Percentiles rank a stretch among this genome's conserved stretches.
These are phyloP conservation scores for Lactarius trivialis DNA, from an alignment of 768 basidiomycete genomes.

Conservation along the genomic window DNA sequence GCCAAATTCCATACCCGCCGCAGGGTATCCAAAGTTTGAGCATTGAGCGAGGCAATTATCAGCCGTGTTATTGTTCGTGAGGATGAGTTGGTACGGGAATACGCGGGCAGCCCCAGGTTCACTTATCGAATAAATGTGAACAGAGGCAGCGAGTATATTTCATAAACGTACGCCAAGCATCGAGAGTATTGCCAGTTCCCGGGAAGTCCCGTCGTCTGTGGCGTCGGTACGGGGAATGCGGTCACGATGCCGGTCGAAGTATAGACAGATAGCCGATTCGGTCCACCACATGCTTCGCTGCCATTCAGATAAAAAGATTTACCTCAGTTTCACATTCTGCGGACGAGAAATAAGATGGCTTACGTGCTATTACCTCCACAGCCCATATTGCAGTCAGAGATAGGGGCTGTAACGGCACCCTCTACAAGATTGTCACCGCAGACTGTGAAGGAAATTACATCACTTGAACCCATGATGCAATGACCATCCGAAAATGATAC, in stretches of 20 bases:
- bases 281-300: conserved; percentile 68
- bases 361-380: conserved; percentile 66
- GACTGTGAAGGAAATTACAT: conserved; percentile 35
- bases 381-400: conserved; percentile 59
- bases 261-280: conserved; percentile 67
- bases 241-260: conserved; percentile 45
- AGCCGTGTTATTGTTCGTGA: conserved; percentile 56
- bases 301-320: conserved; percentile 3
- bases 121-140: conserved; percentile 29
- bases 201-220: conserved; percentile 52
- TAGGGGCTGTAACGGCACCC: conserved; percentile 47
- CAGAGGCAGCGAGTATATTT: neutral
- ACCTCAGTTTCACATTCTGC: neutral
- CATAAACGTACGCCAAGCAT: conserved; percentile 49
- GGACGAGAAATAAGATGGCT: conserved; percentile 24
- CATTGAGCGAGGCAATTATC: conserved; percentile 62
- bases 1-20: conserved; percentile 62
- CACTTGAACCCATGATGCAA: neutral
- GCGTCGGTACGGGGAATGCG: conserved; percentile 50
- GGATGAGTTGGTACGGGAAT: conserved; percentile 56
- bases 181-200: conserved; percentile 60
- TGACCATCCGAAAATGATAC: conserved; percentile 23
- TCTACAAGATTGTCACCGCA: conserved; percentile 63
- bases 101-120: conserved; percentile 42
- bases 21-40: conserved; percentile 63